Base-by-base conservation (phyloP, 371 early-diverging fungal species). In the Syncephalastrum sp. region DNA sequence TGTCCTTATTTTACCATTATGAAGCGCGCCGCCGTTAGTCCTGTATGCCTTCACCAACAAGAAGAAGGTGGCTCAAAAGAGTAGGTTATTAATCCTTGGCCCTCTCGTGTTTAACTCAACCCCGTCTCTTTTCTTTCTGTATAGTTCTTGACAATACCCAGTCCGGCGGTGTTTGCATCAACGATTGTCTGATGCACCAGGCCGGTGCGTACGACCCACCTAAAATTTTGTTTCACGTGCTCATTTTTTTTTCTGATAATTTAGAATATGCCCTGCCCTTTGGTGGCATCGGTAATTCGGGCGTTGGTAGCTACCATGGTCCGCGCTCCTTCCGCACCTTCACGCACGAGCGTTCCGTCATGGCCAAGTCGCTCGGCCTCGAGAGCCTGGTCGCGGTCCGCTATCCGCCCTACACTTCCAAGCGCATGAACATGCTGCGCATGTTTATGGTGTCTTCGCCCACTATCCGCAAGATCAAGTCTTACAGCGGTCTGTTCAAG, bases 241-340 rank as follows among this genome's bases (percentile, higher is more conserved):
- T 47, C n/a, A 16, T 21, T 41, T 10, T 51, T 48, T 41, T 43
- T 42, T 16, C 33, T 41, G 42, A 17, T 54, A 10, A 59, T 42
- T 6, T 55, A 63, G 70, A 70, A 64, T 64, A 61, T 24, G 50
- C 70, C 50, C 56, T 87, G 47, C 93, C 94, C 19, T 92, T 92
- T 67, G 92, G 92, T 33, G 94, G 93, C 25, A 79, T 89, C n/a
- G 93, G 93, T 0, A 73, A 81, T 4, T 87, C 87, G 8, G 94
- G 94, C 16, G 70, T 85, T 54, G 94, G 94, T 47, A 69, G 69
- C 33, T 93, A 92, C 70, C 88, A 88, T 42, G 93, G 92, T 57
- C 70, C 72, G 53, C 61, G 72, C 41, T 87, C 91, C 27, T 88
- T 91, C 63, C 71, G 84, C 19, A 69, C 80, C 12, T 93, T 96